A percentile compares a stretch with the other conserved stretches of the same genome.
Conservation (phyloP, 768 basidiomycete species). For the Boletus subcaerulescens region DNA sequence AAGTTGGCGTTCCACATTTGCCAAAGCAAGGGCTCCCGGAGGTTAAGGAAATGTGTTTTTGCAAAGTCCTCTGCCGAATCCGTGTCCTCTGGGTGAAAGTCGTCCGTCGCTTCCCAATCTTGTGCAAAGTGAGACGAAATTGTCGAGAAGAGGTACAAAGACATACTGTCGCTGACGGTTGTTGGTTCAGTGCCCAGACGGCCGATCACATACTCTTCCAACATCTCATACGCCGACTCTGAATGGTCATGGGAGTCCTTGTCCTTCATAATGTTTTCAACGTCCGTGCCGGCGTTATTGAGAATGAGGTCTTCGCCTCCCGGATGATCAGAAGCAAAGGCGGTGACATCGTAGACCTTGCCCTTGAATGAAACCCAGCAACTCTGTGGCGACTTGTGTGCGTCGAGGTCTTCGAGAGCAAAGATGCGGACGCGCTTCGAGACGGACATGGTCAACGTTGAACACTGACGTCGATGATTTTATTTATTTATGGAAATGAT, state of each 20-base stretch:
- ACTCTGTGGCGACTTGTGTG: constrained; percentile 55
- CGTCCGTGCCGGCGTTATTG: constrained; percentile 78
- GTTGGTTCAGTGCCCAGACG: constrained; percentile 71
- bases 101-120: constrained; percentile 90
- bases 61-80: constrained; percentile 77
- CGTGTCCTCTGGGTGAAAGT: constrained; percentile 91
- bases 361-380: constrained; percentile 83
- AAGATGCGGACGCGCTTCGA: constrained; percentile 67
- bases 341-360: constrained; percentile 88
- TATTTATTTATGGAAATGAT: too few relatives aligned
- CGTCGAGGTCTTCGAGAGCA: constrained; percentile 68
- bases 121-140: constrained; percentile 3
- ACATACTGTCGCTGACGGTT: constrained; percentile 76
- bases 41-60: constrained; percentile 89
- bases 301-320: constrained; percentile 93
- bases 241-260: constrained; percentile 83
- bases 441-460: constrained; percentile 46
- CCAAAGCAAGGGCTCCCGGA: constrained; percentile 75
- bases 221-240: constrained; percentile 86
- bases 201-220: constrained; percentile 86
- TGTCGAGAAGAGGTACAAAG: background rate
- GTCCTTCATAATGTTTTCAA: constrained; percentile 80
- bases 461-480: too few relatives aligned
- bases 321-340: constrained; percentile 84
- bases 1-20: constrained; percentile 91